Conservation (phyloP, 2,329 filamentous ascomycete genomes). For the Alternaria sp. region DNA sequence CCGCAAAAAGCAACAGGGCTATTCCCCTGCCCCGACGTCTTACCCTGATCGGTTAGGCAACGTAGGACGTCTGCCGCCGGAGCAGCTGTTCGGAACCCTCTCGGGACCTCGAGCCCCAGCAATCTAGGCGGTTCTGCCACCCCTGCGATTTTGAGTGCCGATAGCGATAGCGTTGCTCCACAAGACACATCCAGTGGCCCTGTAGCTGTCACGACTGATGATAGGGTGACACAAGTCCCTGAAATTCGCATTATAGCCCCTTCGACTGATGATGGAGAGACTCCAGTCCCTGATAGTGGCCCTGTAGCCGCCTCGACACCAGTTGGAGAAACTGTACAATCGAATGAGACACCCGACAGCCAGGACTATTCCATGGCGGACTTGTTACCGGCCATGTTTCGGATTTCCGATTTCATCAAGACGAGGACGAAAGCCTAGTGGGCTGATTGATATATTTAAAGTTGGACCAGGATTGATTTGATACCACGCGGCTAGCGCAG, state of each 20-base stretch:
- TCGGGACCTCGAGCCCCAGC: conserved; percentile 41
- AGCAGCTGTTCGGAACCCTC: conserved; percentile 49
- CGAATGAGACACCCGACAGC: not conserved
- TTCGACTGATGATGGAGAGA: not conserved
- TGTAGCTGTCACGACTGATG: not conserved
- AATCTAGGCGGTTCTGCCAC: conserved; percentile 24
- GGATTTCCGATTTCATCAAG: not conserved
- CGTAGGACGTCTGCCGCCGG: conserved; percentile 59
- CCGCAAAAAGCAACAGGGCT: conserved; percentile 79
- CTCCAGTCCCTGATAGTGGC: not conserved
- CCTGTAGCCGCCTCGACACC: not conserved
- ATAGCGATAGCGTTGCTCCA: not conserved
- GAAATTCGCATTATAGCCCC: not conserved
- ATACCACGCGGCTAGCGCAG: conserved; percentile 18
- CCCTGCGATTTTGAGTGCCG: not conserved
- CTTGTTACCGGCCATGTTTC: not conserved
- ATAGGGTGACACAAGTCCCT: not conserved
- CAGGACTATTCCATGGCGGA: not conserved
- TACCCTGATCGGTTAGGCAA: conserved; percentile 55
- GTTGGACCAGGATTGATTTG: conserved; percentile 1
- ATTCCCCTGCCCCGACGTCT: conserved; percentile 74
- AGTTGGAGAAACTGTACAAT: not conserved
- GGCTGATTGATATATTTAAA: not conserved
- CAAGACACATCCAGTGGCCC: not conserved
- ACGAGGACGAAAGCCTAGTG: not conserved